A percentile compares a stretch with the other conserved stretches of the same genome.
These are phyloP conservation scores for Pugionium dolabratum DNA, from an alignment of 345 rosid species.

Conservation along the genomic window DNA sequence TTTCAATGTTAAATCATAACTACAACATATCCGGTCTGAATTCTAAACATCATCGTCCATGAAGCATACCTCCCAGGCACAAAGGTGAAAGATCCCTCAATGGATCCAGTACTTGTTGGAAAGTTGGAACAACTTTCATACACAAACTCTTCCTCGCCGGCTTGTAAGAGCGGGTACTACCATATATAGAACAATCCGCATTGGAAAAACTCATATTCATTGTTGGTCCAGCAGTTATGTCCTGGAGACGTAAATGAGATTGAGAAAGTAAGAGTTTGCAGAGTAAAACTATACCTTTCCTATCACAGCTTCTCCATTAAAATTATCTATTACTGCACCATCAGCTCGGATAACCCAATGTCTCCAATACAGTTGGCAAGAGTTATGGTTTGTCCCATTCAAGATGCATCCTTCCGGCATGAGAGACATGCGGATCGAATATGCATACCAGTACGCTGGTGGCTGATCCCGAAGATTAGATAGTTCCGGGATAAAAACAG, in stretches of 20 bases:
- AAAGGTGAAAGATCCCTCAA: slow-evolving; percentile 83
- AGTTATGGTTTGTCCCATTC: slow-evolving; percentile 55
- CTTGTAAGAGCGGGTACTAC: slow-evolving; percentile 66
- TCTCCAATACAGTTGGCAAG: slow-evolving; percentile 71
- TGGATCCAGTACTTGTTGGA: slow-evolving; percentile 48
- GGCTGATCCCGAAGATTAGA: slow-evolving; percentile 40
- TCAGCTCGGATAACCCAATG: slow-evolving; percentile 66
- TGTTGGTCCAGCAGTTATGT: neutral
- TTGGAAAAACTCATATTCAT: slow-evolving; percentile 2
- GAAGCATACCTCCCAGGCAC: slow-evolving; percentile 76
- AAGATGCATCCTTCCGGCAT: slow-evolving; percentile 65
- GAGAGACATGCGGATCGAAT: slow-evolving; percentile 87
- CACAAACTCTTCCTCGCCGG: slow-evolving; percentile 69
- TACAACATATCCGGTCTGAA: neutral
- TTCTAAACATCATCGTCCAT: neutral
- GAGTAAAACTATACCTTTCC: slow-evolving; percentile 50
- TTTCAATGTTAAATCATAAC: neutral
- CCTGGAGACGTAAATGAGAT: neutral
- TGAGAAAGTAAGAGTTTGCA: neutral
- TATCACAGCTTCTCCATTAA: slow-evolving; percentile 65
- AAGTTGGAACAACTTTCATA: slow-evolving; percentile 60
- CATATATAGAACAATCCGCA: slow-evolving; percentile 1
- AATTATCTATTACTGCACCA: slow-evolving; percentile 46
- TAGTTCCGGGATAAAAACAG: slow-evolving; percentile 74
- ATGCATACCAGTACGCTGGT: slow-evolving; percentile 52